phyloP scores from a whole-genome alignment of 2,329 filamentous ascomycete species.

The Tolypocladium paradoxum region DNA sequence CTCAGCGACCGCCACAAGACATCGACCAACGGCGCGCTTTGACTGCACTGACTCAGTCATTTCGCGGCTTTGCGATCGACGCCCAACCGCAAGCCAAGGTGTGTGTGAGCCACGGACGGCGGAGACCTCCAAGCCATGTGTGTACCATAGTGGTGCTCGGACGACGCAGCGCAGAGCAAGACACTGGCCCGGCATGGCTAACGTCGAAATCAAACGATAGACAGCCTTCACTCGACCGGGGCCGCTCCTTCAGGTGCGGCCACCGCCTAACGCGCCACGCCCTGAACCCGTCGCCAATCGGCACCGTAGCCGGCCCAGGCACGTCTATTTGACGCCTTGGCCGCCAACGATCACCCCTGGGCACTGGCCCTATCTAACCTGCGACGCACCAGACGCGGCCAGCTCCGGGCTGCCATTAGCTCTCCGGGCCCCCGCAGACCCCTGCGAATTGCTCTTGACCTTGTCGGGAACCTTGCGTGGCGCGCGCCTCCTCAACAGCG shows the following conservation, averaged over 20 bases:
- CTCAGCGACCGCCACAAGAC: neutral
- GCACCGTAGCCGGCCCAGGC: neutral
- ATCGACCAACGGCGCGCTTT: neutral
- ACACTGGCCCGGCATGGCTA: neutral
- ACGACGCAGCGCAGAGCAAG: neutral
- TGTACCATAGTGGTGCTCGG: neutral
- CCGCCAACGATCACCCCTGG: neutral
- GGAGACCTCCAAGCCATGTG: neutral
- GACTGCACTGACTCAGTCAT: slow-evolving; percentile 1
- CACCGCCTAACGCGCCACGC: neutral
- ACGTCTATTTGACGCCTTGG: neutral
- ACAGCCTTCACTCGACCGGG: neutral
- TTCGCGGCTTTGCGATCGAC: slow-evolving; percentile 1
- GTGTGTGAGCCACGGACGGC: neutral
- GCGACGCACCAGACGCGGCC: neutral
- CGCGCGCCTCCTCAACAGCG: neutral
- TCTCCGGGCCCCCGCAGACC: neutral
- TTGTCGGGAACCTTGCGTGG: neutral
- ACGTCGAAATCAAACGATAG: neutral
- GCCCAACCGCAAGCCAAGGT: neutral
- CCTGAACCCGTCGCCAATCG: neutral
- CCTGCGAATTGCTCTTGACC: neutral
- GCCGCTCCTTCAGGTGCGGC: neutral
- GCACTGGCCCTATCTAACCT: neutral
- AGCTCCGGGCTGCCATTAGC: neutral